Evolutionary conservation across 2,329 filamentous ascomycete genomes (phyloP).

Genomic region (Cladosporium sp.): DNA sequence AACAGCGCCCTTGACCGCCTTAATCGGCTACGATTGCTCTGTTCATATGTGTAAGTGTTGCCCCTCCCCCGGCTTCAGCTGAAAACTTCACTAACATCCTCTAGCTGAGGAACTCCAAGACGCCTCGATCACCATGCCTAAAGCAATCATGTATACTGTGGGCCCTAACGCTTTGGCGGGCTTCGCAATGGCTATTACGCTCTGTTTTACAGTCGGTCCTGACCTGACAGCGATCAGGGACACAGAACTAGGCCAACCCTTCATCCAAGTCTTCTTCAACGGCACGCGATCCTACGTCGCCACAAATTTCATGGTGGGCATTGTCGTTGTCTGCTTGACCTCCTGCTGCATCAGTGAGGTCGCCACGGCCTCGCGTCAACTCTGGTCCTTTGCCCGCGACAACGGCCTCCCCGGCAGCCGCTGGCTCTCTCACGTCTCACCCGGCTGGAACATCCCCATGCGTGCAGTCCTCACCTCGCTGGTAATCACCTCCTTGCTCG

Average conservation of each 20-base stretch:
- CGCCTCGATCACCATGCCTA: slow-evolving; percentile 26
- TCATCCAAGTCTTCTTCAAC: slow-evolving; percentile 44
- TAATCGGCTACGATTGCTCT: slow-evolving; percentile 24
- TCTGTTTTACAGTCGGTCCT: slow-evolving; percentile 33
- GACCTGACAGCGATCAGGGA: slow-evolving; percentile 29
- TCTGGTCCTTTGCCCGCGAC: slow-evolving; percentile 37
- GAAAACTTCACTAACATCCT: slow-evolving; percentile 21
- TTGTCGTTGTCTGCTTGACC: slow-evolving; percentile 25
- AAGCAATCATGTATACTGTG: slow-evolving; percentile 25
- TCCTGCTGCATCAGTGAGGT: slow-evolving; percentile 34
- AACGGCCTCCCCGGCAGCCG: slow-evolving; percentile 2
- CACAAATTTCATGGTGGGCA: slow-evolving; percentile 26
- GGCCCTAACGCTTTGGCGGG: slow-evolving; percentile 22
- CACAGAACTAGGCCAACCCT: slow-evolving; percentile 38
- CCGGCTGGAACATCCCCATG: slow-evolving; percentile 15
- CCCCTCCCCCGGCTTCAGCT: no score
- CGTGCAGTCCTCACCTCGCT: slow-evolving; percentile 11
- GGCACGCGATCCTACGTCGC: slow-evolving; percentile 25
- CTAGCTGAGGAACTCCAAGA: slow-evolving; percentile 29
- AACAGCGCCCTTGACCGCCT: slow-evolving; percentile 23
- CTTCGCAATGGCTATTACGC: slow-evolving; percentile 27
- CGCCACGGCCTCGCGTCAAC: slow-evolving; percentile 39
- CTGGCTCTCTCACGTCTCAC: slow-evolving; percentile 12
- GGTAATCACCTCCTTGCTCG: slow-evolving; percentile 11
- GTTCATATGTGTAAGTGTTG: slow-evolving; percentile 27